Percentiles rank a stretch among this genome's conserved stretches.
Conservation (phyloP, 106 monocot species). For the Allium cepa region DNA sequence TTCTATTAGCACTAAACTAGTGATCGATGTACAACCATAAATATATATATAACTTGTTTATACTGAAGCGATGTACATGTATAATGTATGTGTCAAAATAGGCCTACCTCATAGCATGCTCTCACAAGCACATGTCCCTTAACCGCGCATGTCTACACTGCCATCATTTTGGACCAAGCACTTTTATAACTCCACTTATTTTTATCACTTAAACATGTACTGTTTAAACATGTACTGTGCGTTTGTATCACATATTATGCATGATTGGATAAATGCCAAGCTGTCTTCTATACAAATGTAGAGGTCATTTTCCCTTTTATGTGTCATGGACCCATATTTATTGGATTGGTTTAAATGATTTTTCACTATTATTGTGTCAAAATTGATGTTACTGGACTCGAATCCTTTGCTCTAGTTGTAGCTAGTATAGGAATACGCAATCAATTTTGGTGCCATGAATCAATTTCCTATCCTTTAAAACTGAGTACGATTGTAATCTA, state of each 20-base stretch:
- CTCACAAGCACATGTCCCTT: conserved; percentile 10
- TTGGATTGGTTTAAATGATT: not conserved
- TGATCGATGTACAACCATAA: too few relatives aligned
- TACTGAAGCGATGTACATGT: not conserved
- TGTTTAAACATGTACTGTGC: not conserved
- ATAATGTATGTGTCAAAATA: not conserved
- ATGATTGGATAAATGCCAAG: conserved; percentile 11
- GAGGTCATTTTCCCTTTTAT: not conserved
- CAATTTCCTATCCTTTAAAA: too few relatives aligned
- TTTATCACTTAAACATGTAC: not conserved
- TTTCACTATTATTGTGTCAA: too few relatives aligned
- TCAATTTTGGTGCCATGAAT: too few relatives aligned
- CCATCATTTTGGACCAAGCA: not conserved
- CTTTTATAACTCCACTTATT: not conserved
- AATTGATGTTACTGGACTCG: too few relatives aligned
- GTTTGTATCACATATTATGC: conserved; percentile 6
- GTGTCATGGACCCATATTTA: not conserved
- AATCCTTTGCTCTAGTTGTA: too few relatives aligned
- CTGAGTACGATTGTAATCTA: too few relatives aligned
- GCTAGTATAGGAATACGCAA: too few relatives aligned
- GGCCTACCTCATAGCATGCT: conserved; percentile 4
- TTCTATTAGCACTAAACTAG: too few relatives aligned
- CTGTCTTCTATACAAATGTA: not conserved
- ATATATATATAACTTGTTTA: not conserved
- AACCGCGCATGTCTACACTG: not conserved